phyloP scores from a whole-genome alignment of 176 grass and related monocot species.

The Oryza longistaminata region DNA sequence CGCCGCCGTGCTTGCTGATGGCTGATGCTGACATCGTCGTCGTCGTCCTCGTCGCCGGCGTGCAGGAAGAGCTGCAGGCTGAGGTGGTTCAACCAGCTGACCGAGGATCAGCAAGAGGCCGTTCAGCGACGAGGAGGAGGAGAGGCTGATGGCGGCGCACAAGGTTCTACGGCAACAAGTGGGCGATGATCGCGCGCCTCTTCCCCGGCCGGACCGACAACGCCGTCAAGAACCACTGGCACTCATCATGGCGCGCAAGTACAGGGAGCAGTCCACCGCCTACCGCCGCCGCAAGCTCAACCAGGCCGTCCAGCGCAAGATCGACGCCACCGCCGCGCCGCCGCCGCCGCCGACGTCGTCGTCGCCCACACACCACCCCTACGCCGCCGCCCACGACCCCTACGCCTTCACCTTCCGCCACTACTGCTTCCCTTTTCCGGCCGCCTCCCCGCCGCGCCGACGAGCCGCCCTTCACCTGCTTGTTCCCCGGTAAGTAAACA shows the following conservation, averaged over 20 bases:
- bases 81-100: slow-evolving; percentile 95
- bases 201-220: slow-evolving; percentile 95
- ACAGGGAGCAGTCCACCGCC: slow-evolving; percentile 72
- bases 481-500: slow-evolving; percentile 46
- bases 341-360: not conserved
- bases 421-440: slow-evolving; percentile 34
- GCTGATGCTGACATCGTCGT: not conserved
- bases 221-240: slow-evolving; percentile 98
- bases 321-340: slow-evolving; percentile 37
- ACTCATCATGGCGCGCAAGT: slow-evolving; percentile 96
- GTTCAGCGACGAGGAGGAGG: slow-evolving; percentile 88
- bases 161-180: slow-evolving; percentile 87
- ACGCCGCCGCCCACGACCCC: slow-evolving; percentile 28
- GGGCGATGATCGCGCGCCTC: slow-evolving; percentile 88
- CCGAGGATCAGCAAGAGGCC: slow-evolving; percentile 76
- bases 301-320: slow-evolving; percentile 59
- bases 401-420: not conserved
- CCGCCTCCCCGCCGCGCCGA: not conserved
- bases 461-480: slow-evolving; percentile 31
- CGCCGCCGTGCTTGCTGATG: too few species aligned
- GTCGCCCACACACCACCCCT: not conserved
- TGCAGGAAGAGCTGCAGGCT: slow-evolving; percentile 91
- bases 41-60: too few species aligned
- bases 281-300: slow-evolving; percentile 86
- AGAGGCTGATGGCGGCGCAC: slow-evolving; percentile 83